Conservation (phyloP, 345 rosid genomes). For the Eutrema yunnanense region DNA sequence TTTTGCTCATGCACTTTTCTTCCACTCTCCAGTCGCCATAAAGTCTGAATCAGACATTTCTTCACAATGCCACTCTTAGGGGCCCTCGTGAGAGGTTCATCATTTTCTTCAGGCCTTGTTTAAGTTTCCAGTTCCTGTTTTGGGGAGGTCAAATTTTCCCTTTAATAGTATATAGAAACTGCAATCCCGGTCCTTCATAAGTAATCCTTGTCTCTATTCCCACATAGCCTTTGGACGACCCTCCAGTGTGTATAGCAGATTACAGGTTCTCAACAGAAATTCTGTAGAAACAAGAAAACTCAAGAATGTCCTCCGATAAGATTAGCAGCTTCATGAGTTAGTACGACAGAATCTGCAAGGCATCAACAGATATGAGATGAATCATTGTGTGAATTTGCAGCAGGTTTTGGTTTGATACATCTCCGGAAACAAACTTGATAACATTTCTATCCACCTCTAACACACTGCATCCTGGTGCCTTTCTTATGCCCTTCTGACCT, state of each 20-base stretch:
- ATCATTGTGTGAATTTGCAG: conserved; percentile 39
- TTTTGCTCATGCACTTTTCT: background rate
- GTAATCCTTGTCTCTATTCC: background rate
- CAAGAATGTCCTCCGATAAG: background rate
- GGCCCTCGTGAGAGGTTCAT: background rate
- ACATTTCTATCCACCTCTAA: conserved; percentile 45
- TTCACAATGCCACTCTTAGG: background rate
- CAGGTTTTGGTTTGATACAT: conserved; percentile 32
- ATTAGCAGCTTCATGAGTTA: background rate
- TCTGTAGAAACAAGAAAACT: background rate
- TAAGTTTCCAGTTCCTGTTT: background rate
- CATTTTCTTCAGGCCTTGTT: background rate
- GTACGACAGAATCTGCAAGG: conserved; percentile 16
- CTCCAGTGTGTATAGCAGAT: background rate
- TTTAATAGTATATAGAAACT: background rate
- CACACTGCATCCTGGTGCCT: conserved; percentile 53
- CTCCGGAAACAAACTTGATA: conserved; percentile 51
- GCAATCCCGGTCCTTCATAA: background rate
- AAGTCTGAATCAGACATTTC: background rate
- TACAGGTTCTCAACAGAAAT: background rate
- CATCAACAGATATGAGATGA: conserved; percentile 25
- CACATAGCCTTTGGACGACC: background rate
- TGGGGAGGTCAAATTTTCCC: background rate
- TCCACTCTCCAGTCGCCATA: background rate
- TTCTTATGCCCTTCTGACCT: conserved; percentile 40